phyloP scores from a whole-genome alignment of 129 eudicot species.

The Flaveria linearis region DNA sequence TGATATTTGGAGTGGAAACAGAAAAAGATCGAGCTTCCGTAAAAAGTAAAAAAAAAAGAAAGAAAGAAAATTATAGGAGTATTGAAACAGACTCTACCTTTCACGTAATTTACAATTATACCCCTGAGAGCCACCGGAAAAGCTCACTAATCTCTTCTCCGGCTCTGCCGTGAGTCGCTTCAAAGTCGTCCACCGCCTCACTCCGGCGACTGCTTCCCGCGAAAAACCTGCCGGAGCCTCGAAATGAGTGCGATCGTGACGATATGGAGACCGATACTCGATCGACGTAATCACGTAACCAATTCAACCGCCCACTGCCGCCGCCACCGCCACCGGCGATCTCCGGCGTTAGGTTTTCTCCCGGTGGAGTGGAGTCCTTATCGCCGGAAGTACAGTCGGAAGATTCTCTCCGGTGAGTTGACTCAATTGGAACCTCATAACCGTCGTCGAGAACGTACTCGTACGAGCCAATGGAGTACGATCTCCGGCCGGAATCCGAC shows the following conservation, averaged over 20 bases:
- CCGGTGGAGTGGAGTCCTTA: slow-evolving; percentile 56
- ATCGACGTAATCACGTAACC: slow-evolving; percentile 90
- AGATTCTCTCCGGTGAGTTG: slow-evolving; percentile 44
- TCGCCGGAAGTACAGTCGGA: slow-evolving; percentile 32
- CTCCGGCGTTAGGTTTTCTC: slow-evolving; percentile 56
- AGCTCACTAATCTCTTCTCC: slow-evolving; percentile 92
- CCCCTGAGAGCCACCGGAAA: slow-evolving; percentile 97
- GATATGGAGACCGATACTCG: slow-evolving; percentile 57
- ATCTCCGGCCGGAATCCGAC: slow-evolving; percentile 41
- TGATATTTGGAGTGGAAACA: slow-evolving; percentile 38
- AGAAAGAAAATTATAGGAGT: slow-evolving; percentile 11
- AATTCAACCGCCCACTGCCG: slow-evolving; percentile 48
- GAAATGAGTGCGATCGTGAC: slow-evolving; percentile 64
- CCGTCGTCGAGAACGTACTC: slow-evolving; percentile 78
- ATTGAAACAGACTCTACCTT: slow-evolving; percentile 46
- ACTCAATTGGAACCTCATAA: slow-evolving; percentile 59
- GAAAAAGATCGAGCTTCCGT: slow-evolving; percentile 40
- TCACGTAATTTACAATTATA: slow-evolving; percentile 55
- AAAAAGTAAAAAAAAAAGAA: slow-evolving; percentile 2
- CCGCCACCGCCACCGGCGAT: slow-evolving; percentile 30
- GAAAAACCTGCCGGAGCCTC: slow-evolving; percentile 87
- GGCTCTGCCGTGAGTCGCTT: slow-evolving; percentile 48
- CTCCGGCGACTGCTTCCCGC: slow-evolving; percentile 90
- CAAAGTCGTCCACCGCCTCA: slow-evolving; percentile 59
- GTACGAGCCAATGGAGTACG: slow-evolving; percentile 73